Evolutionary conservation across 2,329 filamentous ascomycete species (phyloP), one percentile per base, ranked within the genome.

Genomic region (Cordyceps fumosorosea): DNA sequence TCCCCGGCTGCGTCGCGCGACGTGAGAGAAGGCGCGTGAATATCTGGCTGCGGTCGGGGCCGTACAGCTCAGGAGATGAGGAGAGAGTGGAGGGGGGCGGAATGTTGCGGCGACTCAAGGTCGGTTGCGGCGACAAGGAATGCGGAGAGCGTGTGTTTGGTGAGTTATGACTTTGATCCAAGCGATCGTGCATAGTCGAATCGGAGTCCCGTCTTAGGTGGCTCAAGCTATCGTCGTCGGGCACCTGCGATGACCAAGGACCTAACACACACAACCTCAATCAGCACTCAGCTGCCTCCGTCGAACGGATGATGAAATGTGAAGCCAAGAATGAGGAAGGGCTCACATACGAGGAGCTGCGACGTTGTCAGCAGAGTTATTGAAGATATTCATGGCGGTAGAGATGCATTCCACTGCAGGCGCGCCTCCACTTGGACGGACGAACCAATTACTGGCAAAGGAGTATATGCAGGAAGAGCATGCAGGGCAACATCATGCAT

Each of bases 311-410:
- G 40, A 47, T 22, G 12, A 22, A 24, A 4, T 18, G n/a, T 20
- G 32, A 20, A 42, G 16, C 44, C 45, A 16, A 44, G 51, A 12
- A 50, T 29, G 24, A 26, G 18, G 18, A n/a, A 48, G 40, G 7
- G 3, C 20, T 62, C 56, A 74, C 73, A 68, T 75, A 76, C 75
- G 71, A 66, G 69, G 66, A 66, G 68, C 69, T 70, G 76, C 74
- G 67, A 73, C 70, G 70, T 72, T 67, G 64, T 76, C 70, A 62
- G 54, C 60, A 65, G 72, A 72, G 68, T 69, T 63, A 65, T 71
- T 72, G 68, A 74, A 73, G 66, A 71, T 72, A 67, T 74, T 77
- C 76, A 78, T 78, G 67, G 65, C 74, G 63, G 63, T 59, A 42
- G 67, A 62, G 53, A 62, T 20, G 55, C 42, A 56, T 57, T 50